Evolutionary conservation across 805 yeast species (phyloP).

Genomic region (Metschnikowia lachancei): DNA sequence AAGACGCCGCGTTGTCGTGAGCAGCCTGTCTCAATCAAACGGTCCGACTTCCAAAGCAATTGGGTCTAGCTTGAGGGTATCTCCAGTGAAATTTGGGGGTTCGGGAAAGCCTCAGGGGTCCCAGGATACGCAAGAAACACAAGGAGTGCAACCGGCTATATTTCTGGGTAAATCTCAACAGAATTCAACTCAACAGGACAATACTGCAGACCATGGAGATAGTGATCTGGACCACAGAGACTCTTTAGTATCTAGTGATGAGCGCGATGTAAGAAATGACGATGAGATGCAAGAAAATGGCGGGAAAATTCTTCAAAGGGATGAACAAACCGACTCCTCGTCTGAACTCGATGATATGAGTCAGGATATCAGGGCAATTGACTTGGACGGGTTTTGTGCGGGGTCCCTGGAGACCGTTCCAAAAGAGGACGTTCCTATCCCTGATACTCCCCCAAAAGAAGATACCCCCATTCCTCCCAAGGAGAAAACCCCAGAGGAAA

Average conservation of each 20-base stretch:
- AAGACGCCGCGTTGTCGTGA: slow-evolving; percentile 5
- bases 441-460: no score
- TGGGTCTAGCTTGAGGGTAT: neutral
- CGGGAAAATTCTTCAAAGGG: neutral
- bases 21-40: slow-evolving; percentile 8
- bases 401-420: no score
- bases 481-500: neutral
- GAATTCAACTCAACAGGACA: no score
- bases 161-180: no score
- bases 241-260: no score
- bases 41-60: neutral
- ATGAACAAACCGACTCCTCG: slow-evolving; percentile 5
- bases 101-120: neutral
- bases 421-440: no score
- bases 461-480: neutral
- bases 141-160: no score
- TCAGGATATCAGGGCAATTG: slow-evolving; percentile 13
- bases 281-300: neutral
- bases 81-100: neutral
- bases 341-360: slow-evolving; percentile 26
- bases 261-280: no score
- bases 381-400: slow-evolving; percentile 1
- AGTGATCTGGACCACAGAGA: no score
- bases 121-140: neutral
- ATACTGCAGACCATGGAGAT: no score